phyloP scores from a whole-genome alignment of 768 basidiomycete genomes.

The Suillus occidentalis region DNA sequence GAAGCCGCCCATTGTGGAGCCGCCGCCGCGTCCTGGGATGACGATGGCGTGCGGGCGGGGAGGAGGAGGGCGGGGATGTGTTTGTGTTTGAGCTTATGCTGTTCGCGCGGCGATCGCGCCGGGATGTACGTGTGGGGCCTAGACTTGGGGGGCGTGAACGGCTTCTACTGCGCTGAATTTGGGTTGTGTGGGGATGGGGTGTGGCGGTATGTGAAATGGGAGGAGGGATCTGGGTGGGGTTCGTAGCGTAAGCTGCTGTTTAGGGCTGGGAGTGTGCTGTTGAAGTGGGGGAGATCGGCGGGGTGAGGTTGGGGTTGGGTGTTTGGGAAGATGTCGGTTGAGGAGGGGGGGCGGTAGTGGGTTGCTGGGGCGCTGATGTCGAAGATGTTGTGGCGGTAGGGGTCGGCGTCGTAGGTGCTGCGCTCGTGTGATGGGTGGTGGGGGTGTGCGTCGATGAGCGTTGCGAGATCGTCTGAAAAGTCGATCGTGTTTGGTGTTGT shows the following conservation, averaged over 20 bases:
- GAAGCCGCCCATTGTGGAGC: slow-evolving; percentile 31
- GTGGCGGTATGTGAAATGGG: slow-evolving; percentile 25
- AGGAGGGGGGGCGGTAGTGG: slow-evolving; percentile 19
- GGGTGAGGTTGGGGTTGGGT: slow-evolving; percentile 15
- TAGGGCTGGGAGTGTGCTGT: slow-evolving; percentile 50
- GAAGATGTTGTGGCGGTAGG: slow-evolving; percentile 58
- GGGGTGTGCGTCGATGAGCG: slow-evolving; percentile 45
- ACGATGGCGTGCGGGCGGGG: slow-evolving; percentile 65
- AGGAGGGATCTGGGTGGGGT: slow-evolving; percentile 38
- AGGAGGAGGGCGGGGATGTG: slow-evolving; percentile 42
- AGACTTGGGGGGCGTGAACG: slow-evolving; percentile 38
- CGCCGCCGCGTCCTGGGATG: slow-evolving; percentile 49
- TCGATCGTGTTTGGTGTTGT: slow-evolving; percentile 39
- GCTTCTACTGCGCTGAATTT: slow-evolving; percentile 48
- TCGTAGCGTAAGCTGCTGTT: slow-evolving; percentile 54
- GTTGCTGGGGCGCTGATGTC: slow-evolving; percentile 55
- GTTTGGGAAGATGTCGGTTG: slow-evolving; percentile 25
- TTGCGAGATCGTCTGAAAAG: slow-evolving; percentile 68
- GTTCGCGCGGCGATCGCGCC: slow-evolving; percentile 55
- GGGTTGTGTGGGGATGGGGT: slow-evolving; percentile 29
- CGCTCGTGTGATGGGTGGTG: slow-evolving; percentile 40
- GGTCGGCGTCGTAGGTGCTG: slow-evolving; percentile 44
- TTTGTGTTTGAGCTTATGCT: slow-evolving; percentile 62
- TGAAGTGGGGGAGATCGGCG: slow-evolving; percentile 39
- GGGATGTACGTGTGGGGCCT: slow-evolving; percentile 55